Evolutionary conservation across 2,329 filamentous ascomycete species (phyloP).

Genomic region (Fusarium anguioides): DNA sequence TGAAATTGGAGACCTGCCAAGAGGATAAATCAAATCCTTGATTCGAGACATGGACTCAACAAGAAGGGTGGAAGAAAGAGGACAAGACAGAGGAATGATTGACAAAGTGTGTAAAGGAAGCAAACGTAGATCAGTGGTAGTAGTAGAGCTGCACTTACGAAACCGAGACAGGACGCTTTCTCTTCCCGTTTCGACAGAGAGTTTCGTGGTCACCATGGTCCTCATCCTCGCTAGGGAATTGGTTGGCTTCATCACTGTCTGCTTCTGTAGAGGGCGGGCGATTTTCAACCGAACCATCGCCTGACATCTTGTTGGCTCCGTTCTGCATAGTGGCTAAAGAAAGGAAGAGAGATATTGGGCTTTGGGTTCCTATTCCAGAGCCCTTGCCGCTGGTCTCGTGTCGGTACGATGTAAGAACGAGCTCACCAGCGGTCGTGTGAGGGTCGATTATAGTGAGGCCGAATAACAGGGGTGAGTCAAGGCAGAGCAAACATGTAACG

Average conservation of each 20-base stretch:
- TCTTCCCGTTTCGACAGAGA: conserved; percentile 57
- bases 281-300: conserved; percentile 46
- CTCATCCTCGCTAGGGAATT: conserved; percentile 55
- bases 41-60: conserved; percentile 12
- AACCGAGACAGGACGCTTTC: conserved; percentile 70
- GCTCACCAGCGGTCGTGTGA: conserved; percentile 23
- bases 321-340: conserved; percentile 42
- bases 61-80: too few relatives aligned
- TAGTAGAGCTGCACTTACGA: conserved; percentile 59
- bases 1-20: conserved; percentile 15
- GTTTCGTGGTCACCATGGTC: conserved; percentile 57
- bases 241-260: conserved; percentile 60
- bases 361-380: conserved; percentile 17
- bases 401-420: conserved; percentile 37
- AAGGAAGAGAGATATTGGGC: conserved; percentile 20
- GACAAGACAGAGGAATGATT: conserved; percentile 1
- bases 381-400: conserved; percentile 27
- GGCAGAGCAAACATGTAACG: conserved; percentile 23
- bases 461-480: conserved; percentile 18
- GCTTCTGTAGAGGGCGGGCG: conserved; percentile 51
- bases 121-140: conserved; percentile 3
- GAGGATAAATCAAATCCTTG: conserved; percentile 4
- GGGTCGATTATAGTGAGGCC: conserved; percentile 6
- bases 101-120: conserved; percentile 24
- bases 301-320: conserved; percentile 43